Evolutionary conservation across 2,329 filamentous ascomycete species (phyloP).

Genomic region (Anthostomella pinea): DNA sequence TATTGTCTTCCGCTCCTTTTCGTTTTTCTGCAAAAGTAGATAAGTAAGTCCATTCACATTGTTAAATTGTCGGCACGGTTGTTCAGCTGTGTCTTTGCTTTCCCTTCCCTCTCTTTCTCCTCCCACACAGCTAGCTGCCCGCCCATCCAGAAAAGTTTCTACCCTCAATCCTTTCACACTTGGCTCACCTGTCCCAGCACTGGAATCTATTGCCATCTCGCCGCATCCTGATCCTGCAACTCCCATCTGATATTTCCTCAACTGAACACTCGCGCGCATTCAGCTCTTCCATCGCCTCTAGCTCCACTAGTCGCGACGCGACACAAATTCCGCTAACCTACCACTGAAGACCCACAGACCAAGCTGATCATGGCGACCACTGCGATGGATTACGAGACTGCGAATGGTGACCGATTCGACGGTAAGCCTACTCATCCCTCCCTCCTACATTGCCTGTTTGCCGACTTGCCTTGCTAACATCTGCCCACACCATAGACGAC

Average conservation of each 20-base stretch:
- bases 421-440: slow-evolving; percentile 42
- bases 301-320: slow-evolving; percentile 7
- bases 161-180: too few relatives aligned
- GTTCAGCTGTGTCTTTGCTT: not conserved
- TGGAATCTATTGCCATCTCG: too few relatives aligned
- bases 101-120: too few relatives aligned
- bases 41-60: too few relatives aligned
- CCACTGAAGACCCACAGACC: slow-evolving; percentile 10
- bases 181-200: too few relatives aligned
- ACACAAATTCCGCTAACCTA: slow-evolving; percentile 15
- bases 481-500: slow-evolving; percentile 49
- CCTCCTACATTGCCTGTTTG: not conserved
- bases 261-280: slow-evolving; percentile 5
- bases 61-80: too few relatives aligned
- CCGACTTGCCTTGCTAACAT: slow-evolving; percentile 16
- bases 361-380: slow-evolving; percentile 54
- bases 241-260: too few relatives aligned
- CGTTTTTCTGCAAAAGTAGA: too few relatives aligned
- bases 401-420: slow-evolving; percentile 65
- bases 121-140: too few relatives aligned
- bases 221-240: too few relatives aligned
- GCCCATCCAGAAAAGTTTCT: too few relatives aligned
- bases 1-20: too few relatives aligned
- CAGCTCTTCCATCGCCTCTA: slow-evolving; percentile 3
- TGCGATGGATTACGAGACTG: slow-evolving; percentile 69